phyloP scores from a whole-genome alignment of 495 filamentous ascomycete species.

The Penicillium odoratum region DNA sequence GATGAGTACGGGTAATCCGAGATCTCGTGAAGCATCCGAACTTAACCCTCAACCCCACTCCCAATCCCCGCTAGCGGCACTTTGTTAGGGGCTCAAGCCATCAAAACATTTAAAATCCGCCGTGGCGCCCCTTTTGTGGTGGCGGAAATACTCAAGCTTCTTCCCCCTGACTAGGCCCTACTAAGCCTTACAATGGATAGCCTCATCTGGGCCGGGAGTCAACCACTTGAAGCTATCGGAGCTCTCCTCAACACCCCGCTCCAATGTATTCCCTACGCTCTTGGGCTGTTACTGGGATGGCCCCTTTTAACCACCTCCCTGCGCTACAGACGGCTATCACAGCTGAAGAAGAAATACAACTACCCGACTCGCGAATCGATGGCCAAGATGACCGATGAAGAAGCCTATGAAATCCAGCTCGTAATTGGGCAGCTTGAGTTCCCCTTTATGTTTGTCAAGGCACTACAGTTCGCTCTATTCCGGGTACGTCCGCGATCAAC shows the following conservation, averaged over 20 bases:
- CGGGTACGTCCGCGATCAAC: constrained; percentile 34
- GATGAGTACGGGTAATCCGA: too few relatives aligned
- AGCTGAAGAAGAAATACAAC: constrained; percentile 47
- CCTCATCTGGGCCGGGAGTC: constrained; percentile 1
- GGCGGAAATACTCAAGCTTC: not conserved
- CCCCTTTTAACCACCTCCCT: constrained; percentile 37
- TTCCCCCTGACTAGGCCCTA: not conserved
- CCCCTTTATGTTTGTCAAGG: constrained; percentile 54
- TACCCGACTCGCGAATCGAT: constrained; percentile 56
- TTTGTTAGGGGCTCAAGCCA: not conserved
- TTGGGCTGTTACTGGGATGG: constrained; percentile 29
- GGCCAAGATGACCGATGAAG: constrained; percentile 60
- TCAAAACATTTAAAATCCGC: not conserved
- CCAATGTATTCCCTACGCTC: constrained; percentile 27
- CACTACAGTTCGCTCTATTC: constrained; percentile 66
- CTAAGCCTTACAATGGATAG: constrained; percentile 13
- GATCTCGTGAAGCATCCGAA: too few relatives aligned
- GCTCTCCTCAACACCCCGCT: constrained; percentile 16
- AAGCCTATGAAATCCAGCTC: constrained; percentile 58
- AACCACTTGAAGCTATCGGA: constrained; percentile 4
- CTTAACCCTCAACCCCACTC: not conserved
- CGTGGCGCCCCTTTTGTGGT: not conserved
- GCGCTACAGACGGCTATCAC: constrained; percentile 49
- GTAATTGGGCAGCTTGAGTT: constrained; percentile 54
- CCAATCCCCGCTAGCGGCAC: not conserved